Evolutionary conservation across 768 basidiomycete genomes (phyloP), one percentile per base, ranked within the genome.

Genomic region (Lactifluus subvellereus): DNA sequence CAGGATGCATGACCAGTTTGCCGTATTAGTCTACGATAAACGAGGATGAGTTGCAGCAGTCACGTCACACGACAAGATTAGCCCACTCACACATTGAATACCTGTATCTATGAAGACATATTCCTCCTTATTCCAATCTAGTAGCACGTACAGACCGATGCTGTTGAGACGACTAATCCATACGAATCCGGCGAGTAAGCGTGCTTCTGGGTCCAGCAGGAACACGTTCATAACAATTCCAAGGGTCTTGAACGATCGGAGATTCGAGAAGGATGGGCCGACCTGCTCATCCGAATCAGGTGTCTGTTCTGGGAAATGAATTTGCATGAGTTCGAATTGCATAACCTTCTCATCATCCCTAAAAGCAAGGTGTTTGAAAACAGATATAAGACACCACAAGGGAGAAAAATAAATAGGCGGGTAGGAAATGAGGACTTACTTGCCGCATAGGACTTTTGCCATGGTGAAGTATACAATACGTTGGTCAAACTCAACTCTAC

Each of bases 211-310:
- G 67, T 89, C 87, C 35, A 89, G 78, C 30, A 89, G 76, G 69
- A 89, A 89, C 33, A 89, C 83, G 66, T 88, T 88, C 86, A 89
- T 88, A 13, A 89, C 87, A 13, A 85, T 81, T 4, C 87, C 87
- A 0, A 78, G 77, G 0, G 84, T 87, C 66, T 80, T 80, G 68
- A 88, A 89, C 11, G 80, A 77, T 20, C 84, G 81, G n/a, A 87
- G 78, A 54, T 77, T 79, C 9, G 79, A 80, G 69, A 88, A 88
- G 1, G 74, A 60, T 1, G 87, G 87, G 13, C 53, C 49, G 5
- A 56, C 49, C 32, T 50, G 47, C 7, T 54, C 50, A 30, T 42
- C 59, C 3, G 58, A 50, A 33, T 52, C 60, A 45, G 33, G 52
- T 8, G 48, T 59, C 45, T 65, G 60, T 20, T 82, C 79, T 4